Evolutionary conservation across 768 basidiomycete genomes (phyloP).

Genomic region (Tulasnella sp.): DNA sequence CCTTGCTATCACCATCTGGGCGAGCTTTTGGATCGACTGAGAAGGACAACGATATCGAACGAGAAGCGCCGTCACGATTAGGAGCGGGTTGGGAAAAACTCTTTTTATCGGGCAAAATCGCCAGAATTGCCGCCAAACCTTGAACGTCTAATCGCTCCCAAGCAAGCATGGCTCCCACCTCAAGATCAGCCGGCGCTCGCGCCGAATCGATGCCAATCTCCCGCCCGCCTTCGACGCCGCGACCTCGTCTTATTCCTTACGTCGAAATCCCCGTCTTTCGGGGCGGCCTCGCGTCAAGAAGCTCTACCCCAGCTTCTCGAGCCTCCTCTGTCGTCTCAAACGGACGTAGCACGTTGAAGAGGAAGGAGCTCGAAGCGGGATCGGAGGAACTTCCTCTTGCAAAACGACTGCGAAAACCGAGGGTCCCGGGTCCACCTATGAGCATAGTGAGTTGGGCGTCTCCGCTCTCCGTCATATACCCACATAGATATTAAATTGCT

Average conservation of each 20-base stretch:
- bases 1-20: neutral
- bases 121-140: neutral
- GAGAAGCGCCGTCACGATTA: neutral
- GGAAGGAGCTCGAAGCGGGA: neutral
- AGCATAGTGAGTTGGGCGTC: neutral
- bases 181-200: neutral
- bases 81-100: neutral
- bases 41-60: neutral
- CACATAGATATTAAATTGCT: neutral
- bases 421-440: neutral
- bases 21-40: neutral
- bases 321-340: neutral
- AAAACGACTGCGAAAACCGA: neutral
- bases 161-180: neutral
- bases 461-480: neutral
- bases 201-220: neutral
- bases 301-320: neutral
- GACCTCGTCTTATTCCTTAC: neutral
- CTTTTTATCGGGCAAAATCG: neutral
- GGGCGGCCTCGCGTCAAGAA: neutral
- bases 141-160: neutral
- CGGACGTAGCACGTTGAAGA: neutral
- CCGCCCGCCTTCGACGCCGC: neutral
- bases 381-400: neutral
- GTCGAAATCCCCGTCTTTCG: neutral